Evolutionary conservation across 495 filamentous ascomycete species (phyloP), one percentile per base, ranked within the genome.

Genomic region (Talaromyces nanjingensis): DNA sequence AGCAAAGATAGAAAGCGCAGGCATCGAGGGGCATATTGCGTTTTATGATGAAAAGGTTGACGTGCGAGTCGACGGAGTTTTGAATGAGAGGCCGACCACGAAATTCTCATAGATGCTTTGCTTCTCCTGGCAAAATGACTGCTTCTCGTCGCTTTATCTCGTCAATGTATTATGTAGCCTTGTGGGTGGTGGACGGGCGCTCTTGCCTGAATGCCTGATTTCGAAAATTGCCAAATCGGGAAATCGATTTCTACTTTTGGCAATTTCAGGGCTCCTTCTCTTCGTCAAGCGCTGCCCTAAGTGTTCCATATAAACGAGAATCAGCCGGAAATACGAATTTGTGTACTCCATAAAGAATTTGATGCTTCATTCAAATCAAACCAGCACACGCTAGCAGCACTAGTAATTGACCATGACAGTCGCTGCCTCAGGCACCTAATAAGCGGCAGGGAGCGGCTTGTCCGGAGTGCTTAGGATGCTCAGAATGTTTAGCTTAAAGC

Each of bases 11-110:
- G 84, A 87, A 72, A 78, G 75, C 25, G 74, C 69, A 12, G 63
- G 65, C 9, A 74, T 88, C 61, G 73, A 69, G 33, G 82, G 82
- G 2, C 60, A 72, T 52, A 14, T 85, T 49, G 83, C 80, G 62
- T 85, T 86, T 63, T 88, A 86, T 64, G 85, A 86, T 65, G 84
- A 86, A 68, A 84, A 83, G 70, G 81, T 87, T 0, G 82, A 87
- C 62, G 73, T 86, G 31, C 76, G 70, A 56, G 67, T 88, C 58
- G 83, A 87, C 72, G 85, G 83, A 12, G 67, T 74, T 29, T 71
- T 68, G 66, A 73, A 81, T 65, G 66, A 78, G 67, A 65, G 63
- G 47, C 59, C 66, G n/a, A 20, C 24, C 4, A 59, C 56, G 14
- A 20, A 37, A 8, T 59, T 59, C 8, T 59, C 56, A 37, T 59